Evolutionary conservation across 2,329 filamentous ascomycete species (phyloP), one percentile per base, ranked within the genome.

Genomic region (Cercospora berteroae): DNA sequence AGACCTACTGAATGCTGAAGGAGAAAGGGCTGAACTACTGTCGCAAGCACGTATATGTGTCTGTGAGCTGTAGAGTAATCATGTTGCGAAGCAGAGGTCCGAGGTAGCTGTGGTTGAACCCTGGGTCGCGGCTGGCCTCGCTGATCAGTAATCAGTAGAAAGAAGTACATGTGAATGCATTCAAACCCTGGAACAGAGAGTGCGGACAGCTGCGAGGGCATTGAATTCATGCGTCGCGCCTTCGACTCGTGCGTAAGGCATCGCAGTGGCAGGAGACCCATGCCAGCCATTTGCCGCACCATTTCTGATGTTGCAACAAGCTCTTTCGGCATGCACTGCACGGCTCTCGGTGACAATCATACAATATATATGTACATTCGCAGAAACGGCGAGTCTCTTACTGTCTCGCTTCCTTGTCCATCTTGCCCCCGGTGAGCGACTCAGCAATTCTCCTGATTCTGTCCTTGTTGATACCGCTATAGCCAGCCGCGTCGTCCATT

Each of bases 391-490:
- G 29, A n/a, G 25, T 9, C 23, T 10, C 23, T 29, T 33, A 57
- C 13, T 29, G 52, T 33, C 36, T 60, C 58, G 58, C 39, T 48
- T 33, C 23, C 66, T 67, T 63, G 36, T 74, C 75, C 78, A 87
- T 81, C 81, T 88, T 90, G 61, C 89, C 89, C 64, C 89, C 89
- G 20, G 88, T 91, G 73, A 91, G 82, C 73, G 86, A 84, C 78
- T 90, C 89, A 8, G 86, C 88, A 75, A 91, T 85, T 78, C 83
- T 86, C 80, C 84, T 86, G 75, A 90, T 82, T 72, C 89, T 83
- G 69, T 86, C 81, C 75, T 85, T 84, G 36, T 83, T 84, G 55
- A 86, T 69, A 72, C 80, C 80, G 74, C 79, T 70, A 74, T 50
- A 71, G 65, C 77, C 73, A 68, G 78, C 68, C 65, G 78, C 63